Conservation (phyloP, 208 protist genomes). For the Trypanosoma melophagium region DNA sequence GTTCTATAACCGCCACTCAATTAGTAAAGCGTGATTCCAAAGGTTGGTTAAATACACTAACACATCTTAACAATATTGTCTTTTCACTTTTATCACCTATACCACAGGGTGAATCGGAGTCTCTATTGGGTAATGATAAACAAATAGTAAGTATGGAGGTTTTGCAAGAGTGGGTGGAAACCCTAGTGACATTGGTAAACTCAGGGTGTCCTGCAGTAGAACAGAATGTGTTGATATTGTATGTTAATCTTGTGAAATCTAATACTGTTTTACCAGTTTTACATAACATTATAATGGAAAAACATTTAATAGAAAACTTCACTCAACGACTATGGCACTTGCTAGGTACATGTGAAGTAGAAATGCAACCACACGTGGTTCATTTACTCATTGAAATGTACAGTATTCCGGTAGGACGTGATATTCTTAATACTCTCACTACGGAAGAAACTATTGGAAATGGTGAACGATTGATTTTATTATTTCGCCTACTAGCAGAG, state of each 20-base stretch:
- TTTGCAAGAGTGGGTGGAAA: slow-evolving; percentile 8
- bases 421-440: slow-evolving; percentile 13
- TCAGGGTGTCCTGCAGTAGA: slow-evolving; percentile 1
- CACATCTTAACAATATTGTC: background rate
- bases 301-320: slow-evolving; percentile 6
- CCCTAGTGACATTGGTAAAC: slow-evolving; percentile 3
- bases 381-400: slow-evolving; percentile 18
- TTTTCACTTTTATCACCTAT: slow-evolving; percentile 11
- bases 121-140: background rate
- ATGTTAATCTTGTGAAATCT: slow-evolving; percentile 10
- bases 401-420: background rate
- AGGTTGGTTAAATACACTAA: background rate
- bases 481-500: slow-evolving; percentile 24
- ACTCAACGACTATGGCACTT: slow-evolving; percentile 21
- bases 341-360: slow-evolving; percentile 5
- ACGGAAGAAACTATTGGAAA: slow-evolving; percentile 15
- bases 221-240: slow-evolving; percentile 7
- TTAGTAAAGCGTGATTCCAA: background rate
- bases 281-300: background rate
- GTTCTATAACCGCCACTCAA: background rate
- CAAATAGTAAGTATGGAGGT: background rate
- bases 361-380: slow-evolving; percentile 8
- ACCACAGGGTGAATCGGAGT: background rate
- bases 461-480: slow-evolving; percentile 16
- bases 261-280: background rate